phyloP scores from a whole-genome alignment of 441 rosid species.

The Pelargonium citronellum region DNA sequence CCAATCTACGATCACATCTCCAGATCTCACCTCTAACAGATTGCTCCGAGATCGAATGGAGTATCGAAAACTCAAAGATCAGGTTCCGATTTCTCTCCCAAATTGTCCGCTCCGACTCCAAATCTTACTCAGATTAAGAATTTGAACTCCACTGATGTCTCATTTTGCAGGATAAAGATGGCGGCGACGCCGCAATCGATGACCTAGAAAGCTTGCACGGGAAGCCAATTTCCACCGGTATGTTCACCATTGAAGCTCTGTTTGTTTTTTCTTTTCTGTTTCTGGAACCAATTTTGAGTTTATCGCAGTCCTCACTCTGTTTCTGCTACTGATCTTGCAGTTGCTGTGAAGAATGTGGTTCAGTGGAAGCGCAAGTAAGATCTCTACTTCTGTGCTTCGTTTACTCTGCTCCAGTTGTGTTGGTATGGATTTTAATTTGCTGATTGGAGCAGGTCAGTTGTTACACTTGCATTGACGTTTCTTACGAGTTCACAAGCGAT shows the following conservation, averaged over 20 bases:
- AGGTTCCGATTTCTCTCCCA: slow-evolving; percentile 29
- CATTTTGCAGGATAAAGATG: slow-evolving; percentile 38
- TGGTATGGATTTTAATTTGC: not conserved
- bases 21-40: too few species aligned
- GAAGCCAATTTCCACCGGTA: slow-evolving; percentile 38
- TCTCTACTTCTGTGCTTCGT: not conserved
- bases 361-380: slow-evolving; percentile 85
- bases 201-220: slow-evolving; percentile 59
- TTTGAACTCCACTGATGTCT: not conserved
- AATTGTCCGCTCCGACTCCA: not conserved
- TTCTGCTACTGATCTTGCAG: slow-evolving; percentile 22
- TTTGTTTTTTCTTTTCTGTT: too few species aligned
- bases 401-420: not conserved
- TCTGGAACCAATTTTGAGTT: not conserved
- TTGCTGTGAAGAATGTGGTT: slow-evolving; percentile 36
- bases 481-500: slow-evolving; percentile 95
- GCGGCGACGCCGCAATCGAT: slow-evolving; percentile 19
- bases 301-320: not conserved
- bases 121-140: not conserved
- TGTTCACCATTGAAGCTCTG: not conserved
- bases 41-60: slow-evolving; percentile 38
- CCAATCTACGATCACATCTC: too few species aligned
- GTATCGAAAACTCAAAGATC: slow-evolving; percentile 66
- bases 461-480: slow-evolving; percentile 73
- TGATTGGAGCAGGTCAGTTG: slow-evolving; percentile 46